A percentile compares a stretch with the other conserved stretches of the same genome.
These are phyloP conservation scores for Exophiala dermatitidis DNA, from an alignment of 2,329 filamentous ascomycete species.

Conservation along the genomic window DNA sequence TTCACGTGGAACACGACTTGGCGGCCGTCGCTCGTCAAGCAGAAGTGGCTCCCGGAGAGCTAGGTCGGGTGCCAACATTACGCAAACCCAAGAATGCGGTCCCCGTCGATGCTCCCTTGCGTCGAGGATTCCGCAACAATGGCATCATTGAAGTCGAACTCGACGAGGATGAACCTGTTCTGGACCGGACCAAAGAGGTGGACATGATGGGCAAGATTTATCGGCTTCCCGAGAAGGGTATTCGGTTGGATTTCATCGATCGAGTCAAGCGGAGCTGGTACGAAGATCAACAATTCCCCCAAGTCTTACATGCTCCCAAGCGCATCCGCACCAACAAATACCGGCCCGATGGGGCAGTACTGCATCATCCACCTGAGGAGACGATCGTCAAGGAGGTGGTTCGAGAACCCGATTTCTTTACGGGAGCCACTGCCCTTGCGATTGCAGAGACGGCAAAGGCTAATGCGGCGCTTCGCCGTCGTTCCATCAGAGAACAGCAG, in stretches of 20 bases:
- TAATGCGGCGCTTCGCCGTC: constrained; percentile 19
- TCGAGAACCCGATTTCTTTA: constrained; percentile 29
- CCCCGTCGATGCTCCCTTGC: constrained; percentile 42
- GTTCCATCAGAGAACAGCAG: constrained; percentile 25
- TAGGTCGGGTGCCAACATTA: constrained; percentile 38
- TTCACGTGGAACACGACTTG: constrained; percentile 73
- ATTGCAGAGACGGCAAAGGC: constrained; percentile 24
- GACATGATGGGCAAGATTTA: constrained; percentile 59
- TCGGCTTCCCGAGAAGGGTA: constrained; percentile 55
- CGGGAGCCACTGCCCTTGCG: constrained; percentile 21
- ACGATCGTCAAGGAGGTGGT: constrained; percentile 25
- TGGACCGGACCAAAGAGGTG: constrained; percentile 50
- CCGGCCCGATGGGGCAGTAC: constrained; percentile 13
- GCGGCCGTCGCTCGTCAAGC: constrained; percentile 47
- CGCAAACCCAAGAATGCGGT: constrained; percentile 46
- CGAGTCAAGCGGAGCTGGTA: constrained; percentile 45
- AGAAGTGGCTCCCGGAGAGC: constrained; percentile 21
- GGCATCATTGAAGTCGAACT: constrained; percentile 64
- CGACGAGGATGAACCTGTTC: constrained; percentile 43
- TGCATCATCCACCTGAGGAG: constrained; percentile 22
- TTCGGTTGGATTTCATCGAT: constrained; percentile 66
- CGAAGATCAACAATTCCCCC: constrained; percentile 28
- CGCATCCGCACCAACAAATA: constrained; percentile 16
- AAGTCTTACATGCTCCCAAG: constrained; percentile 13
- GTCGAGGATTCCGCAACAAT: constrained; percentile 62